Base-by-base conservation (phyloP, 257 asterid species). In the Scutellaria galericulata region DNA sequence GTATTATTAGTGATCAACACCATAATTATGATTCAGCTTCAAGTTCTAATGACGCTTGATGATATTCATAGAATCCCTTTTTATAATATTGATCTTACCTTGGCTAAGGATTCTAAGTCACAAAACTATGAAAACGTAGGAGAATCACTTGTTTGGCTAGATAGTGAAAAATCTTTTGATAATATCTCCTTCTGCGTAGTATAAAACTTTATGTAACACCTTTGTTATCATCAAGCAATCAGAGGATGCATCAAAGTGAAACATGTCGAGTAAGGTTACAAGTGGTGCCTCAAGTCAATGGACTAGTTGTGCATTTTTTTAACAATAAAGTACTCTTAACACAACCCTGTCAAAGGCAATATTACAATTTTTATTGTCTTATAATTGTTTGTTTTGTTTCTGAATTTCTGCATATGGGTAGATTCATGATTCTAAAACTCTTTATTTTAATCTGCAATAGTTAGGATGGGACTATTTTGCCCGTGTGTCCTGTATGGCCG, bases 401-500 rank as follows among this genome's bases (percentile, higher is more conserved):
- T 45, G 41, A 50, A 54, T 46, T 55, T 50, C 62, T 73, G 74
- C 65, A 24, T 37, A 51, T 69, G 68, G 46, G 20, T 77, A 68
- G 45, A 59, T 57, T 14, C 24, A 70, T 60, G 48, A 48, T 54
- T 70, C 72, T 50, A 2, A 75, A 14, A 39, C 64, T 35, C 37
- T 54, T 65, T 40, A 40, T 53, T 81, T 59, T 39, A 54, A 40
- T 72, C 39, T 64, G 52, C 70, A 71, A 44, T 76, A 95, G 99
- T 90, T 67, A 74, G 86, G 91, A 88, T 82, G n/a, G 99, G 98
- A 68, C 89, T 95, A n/a, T 92, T 90, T 71, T 95, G 99, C 76
- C 99, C 99, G 1, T 95, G 99, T 71, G 87, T 95, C 70, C 82
- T 92, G 80, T 95, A 90, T 78, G 98, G 98, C 41, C 97, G 89